phyloP scores from a whole-genome alignment of 176 grass and related monocot species.

The Musa acuminata region DNA sequence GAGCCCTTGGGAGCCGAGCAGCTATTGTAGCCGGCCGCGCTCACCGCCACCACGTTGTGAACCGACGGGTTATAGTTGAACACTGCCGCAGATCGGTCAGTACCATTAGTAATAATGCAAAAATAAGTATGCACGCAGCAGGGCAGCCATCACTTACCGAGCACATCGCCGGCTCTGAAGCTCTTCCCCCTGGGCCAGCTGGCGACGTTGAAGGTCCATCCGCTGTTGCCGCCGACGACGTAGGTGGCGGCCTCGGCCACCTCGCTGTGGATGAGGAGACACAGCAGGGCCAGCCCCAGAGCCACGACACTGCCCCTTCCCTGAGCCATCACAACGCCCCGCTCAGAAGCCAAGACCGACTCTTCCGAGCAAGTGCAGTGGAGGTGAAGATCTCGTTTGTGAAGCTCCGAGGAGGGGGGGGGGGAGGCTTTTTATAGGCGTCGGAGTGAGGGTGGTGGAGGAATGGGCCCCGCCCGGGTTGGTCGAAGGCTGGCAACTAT shows the following conservation, averaged over 20 bases:
- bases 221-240: slow-evolving; percentile 53
- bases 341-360: no score
- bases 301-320: slow-evolving; percentile 68
- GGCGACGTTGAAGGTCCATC: slow-evolving; percentile 50
- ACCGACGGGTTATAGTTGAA: slow-evolving; percentile 62
- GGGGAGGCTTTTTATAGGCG: neutral
- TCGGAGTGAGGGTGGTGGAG: neutral
- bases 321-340: slow-evolving; percentile 32
- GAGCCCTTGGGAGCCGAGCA: slow-evolving; percentile 38
- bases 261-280: slow-evolving; percentile 50
- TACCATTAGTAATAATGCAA: no score
- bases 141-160: slow-evolving; percentile 33
- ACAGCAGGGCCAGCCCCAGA: slow-evolving; percentile 37
- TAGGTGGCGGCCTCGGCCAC: slow-evolving; percentile 55
- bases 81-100: slow-evolving; percentile 22
- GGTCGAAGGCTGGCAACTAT: no score
- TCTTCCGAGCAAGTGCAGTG: no score
- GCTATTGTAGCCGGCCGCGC: slow-evolving; percentile 38
- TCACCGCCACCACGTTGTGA: slow-evolving; percentile 73
- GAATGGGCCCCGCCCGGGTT: neutral
- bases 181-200: slow-evolving; percentile 51
- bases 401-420: neutral
- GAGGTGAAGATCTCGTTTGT: neutral
- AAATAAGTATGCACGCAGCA: neutral
- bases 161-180: slow-evolving; percentile 80